Conservation (phyloP, 805 yeast species). For the Yamadazyma insecticola region DNA sequence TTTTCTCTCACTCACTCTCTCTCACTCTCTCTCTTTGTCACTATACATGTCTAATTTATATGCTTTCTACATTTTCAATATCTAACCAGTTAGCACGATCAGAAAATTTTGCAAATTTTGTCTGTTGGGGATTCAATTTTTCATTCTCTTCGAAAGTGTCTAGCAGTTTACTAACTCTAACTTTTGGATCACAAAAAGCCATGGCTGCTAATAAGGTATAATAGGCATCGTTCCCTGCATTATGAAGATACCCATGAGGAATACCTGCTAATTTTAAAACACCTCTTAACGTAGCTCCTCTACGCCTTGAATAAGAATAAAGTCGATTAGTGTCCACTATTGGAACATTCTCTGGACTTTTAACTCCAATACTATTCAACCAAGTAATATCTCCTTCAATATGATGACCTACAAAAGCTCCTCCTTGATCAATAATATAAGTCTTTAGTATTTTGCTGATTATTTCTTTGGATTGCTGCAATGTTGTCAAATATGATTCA, state of each 20-base stretch:
- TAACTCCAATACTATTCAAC: slow-evolving; percentile 44
- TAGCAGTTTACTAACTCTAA: slow-evolving; percentile 17
- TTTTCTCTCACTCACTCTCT: too few relatives aligned
- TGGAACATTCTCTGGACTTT: slow-evolving; percentile 31
- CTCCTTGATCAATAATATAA: slow-evolving; percentile 31
- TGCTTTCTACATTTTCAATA: neutral
- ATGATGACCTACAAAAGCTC: slow-evolving; percentile 55
- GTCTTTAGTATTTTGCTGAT: slow-evolving; percentile 40
- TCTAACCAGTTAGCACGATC: slow-evolving; percentile 3
- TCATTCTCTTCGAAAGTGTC: slow-evolving; percentile 13
- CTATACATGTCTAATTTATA: neutral
- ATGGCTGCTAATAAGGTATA: slow-evolving; percentile 52
- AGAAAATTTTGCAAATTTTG: slow-evolving; percentile 5
- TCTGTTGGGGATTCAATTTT: slow-evolving; percentile 1
- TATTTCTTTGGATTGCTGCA: slow-evolving; percentile 31
- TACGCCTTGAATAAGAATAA: slow-evolving; percentile 34
- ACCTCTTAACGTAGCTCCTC: slow-evolving; percentile 43
- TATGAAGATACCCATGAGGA: slow-evolving; percentile 59
- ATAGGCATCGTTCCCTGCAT: slow-evolving; percentile 70
- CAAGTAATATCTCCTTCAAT: slow-evolving; percentile 51
- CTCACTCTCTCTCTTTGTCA: too few relatives aligned
- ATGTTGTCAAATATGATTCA: slow-evolving; percentile 36
- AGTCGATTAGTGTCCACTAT: slow-evolving; percentile 47
- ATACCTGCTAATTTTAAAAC: slow-evolving; percentile 43
- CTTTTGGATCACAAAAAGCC: slow-evolving; percentile 46